Base-by-base conservation (phyloP, 441 rosid species). In the Rhodomyrtus psidioides region DNA sequence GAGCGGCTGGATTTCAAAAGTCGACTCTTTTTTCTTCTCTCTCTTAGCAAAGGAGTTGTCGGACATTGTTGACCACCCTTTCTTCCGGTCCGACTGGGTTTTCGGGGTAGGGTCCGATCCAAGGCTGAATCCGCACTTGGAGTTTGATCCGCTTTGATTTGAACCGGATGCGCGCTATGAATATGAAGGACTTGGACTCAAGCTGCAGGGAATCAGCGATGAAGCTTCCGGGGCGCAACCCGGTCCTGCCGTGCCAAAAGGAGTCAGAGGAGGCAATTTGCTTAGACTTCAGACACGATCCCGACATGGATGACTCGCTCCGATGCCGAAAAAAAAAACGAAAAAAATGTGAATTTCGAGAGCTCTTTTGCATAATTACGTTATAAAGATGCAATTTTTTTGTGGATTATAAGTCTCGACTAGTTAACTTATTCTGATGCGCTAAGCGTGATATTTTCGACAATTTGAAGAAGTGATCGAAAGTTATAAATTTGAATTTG, bases 1-100 rank as follows among this genome's bases (percentile, higher is more conserved):
- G 87, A 86, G 90, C 83, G 53, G 84, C 84, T 86, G 86, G 88
- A 84, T 58, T 86, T 86, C 86, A 26, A 86, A 86, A 56, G 79
- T 86, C 6, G 83, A 83, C 86, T 74, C 57, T 56, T 46, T 83
- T 24, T 8, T 53, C 6, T 2, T 30, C 51, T 54, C 84, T 28
- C 34, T 55, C 34, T 55, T 55, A 30, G 53, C 83, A 6, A 27
- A 79, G 75, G 65, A 65, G 76, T 26, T 5, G 87, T 88, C 83
- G 84, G 86, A 60, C 91, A 88, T 84, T 19, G 85, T 42, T 39
- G 86, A 86, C 83, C 86, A n/a, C 34, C 4, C 54, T 85, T 88
- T 87, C 83, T 89, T 26, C 76, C 3, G 26, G 76, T 83, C 76
- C 39, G 87, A 55, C 55, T 17, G n/a, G 74, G 44, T 10, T 23